phyloP scores from a whole-genome alignment of 2,329 filamentous ascomycete species.

The Xylaria sp. region DNA sequence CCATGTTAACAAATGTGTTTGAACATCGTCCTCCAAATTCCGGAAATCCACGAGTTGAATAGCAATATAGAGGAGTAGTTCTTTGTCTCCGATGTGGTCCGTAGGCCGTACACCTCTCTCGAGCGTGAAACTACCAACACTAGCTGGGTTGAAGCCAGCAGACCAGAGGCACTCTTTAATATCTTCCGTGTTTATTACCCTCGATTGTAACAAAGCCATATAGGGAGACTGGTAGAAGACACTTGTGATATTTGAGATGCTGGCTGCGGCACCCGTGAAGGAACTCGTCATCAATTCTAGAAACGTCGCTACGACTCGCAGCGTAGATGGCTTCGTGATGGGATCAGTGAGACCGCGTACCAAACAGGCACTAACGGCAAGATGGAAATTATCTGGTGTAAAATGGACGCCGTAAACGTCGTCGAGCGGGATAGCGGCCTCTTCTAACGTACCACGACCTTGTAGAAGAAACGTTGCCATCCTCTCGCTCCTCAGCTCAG shows the following conservation, averaged over 20 bases:
- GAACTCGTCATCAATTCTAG: constrained; percentile 62
- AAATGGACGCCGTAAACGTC: constrained; percentile 75
- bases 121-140: constrained; percentile 55
- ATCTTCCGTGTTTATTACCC: constrained; percentile 67
- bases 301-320: constrained; percentile 71
- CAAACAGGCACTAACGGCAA: constrained; percentile 72
- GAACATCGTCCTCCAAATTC: constrained; percentile 70
- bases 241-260: constrained; percentile 47
- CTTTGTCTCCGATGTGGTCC: constrained; percentile 65
- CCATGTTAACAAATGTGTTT: constrained; percentile 69
- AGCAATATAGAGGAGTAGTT: constrained; percentile 70
- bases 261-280: constrained; percentile 47
- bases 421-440: constrained; percentile 70
- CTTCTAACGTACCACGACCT: constrained; percentile 69
- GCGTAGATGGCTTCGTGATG: constrained; percentile 67
- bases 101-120: constrained; percentile 58
- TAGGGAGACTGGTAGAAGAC: constrained; percentile 65
- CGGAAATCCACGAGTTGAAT: constrained; percentile 75
- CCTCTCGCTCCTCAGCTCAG: constrained; percentile 67
- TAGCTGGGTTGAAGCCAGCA: constrained; percentile 62
- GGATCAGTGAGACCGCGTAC: constrained; percentile 73
- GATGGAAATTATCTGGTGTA: constrained; percentile 72
- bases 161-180: constrained; percentile 72
- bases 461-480: constrained; percentile 71
- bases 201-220: constrained; percentile 67